Base-by-base conservation (phyloP, 768 basidiomycete genomes). In the Auriscalpium orientale region DNA sequence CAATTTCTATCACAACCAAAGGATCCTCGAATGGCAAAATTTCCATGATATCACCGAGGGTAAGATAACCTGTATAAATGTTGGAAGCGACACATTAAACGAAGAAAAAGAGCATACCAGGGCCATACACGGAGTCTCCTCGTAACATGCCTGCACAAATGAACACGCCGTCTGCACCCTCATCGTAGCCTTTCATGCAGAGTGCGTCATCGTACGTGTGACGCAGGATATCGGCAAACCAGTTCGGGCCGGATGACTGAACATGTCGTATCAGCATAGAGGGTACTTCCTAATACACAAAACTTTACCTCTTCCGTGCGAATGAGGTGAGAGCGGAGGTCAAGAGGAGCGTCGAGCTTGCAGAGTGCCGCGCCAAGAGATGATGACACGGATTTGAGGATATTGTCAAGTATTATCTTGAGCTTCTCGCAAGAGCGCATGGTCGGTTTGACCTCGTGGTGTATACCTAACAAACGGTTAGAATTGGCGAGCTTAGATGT, bases 11-110 rank as follows among this genome's bases (percentile, higher is more conserved):
- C 3, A 92, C 90, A 6, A 97, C 79, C 15, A 87, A 73, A 2
- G 91, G 85, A 62, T 95, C 93, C 54, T 89, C 86, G 57, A 93
- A 95, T 0, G 93, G 93, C 33, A 95, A 70, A 18, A 95, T 92
- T 66, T 94, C 93, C 40, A 94, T 65, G 54, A 95, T 86, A 66
- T 97, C 86, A 0, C 93, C 91, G 1, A 97, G 74, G 4, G 85
- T 93, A 51, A 97, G 73, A 34, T 78, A 67, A 0, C 93, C 89
- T 87, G 47, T 22, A 34, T 6, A 21, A 35, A 44, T 18, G 35
- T n/a, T 18, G 36, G 16, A 36, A 28, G 20, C 3, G 34, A 28
- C 28, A 28, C 4, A 13, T 8, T 22, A 20, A 9, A 11, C 36
- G 12, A 45, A 2, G 21, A 40, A 28, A 37, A 49, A 49, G 35